Evolutionary conservation across 208 protist species (phyloP), one percentile per base, ranked within the genome.

Genomic region (Wallacemonas sp.): DNA sequence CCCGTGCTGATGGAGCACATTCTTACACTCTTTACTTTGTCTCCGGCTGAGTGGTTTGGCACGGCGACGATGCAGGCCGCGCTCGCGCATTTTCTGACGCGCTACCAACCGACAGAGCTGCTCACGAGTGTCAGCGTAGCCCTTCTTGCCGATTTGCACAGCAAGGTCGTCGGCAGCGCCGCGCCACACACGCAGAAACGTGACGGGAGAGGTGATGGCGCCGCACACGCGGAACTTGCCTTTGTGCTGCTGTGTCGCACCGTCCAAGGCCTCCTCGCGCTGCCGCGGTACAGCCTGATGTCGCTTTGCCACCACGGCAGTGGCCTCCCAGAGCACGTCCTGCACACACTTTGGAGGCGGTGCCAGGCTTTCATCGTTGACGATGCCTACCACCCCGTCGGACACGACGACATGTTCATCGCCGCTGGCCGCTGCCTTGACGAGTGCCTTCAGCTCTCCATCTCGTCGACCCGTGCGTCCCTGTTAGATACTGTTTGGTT

Each of bases 231-330:
- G 12, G 24, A 33, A 17, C 24, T 55, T 55, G 17, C 14, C 19
- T n/a, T n/a, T n/a, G n/a, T n/a, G 58, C 33, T 27, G 47, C 27
- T 46, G 39, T 65, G 47, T n/a, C 47, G 47, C 26, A 33, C 47
- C 0, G 51, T 58, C 2, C 51, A 58, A 41, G 51, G 51, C 9
- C 24, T 58, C 2, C 27, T 24, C 14, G 4, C 51, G 9, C 51
- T 58, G 30, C 26, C 51, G 30, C 11, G 4, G 28, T 58, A 22
- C 30, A 31, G 41, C 51, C 19, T 21, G 14, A n/a, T 31, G 6
- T 39, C 30, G 51, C 14, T 49, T 39, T 33, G 2, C 15, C 6
- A 12, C 11, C n/a, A n/a, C 15, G 42, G 5, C 42, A 49, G n/a
- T 49, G 15, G 42, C 0, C n/a, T n/a, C n/a, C n/a, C n/a, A n/a